Evolutionary conservation across 345 rosid species (phyloP).

Genomic region (Syzygium grande): DNA sequence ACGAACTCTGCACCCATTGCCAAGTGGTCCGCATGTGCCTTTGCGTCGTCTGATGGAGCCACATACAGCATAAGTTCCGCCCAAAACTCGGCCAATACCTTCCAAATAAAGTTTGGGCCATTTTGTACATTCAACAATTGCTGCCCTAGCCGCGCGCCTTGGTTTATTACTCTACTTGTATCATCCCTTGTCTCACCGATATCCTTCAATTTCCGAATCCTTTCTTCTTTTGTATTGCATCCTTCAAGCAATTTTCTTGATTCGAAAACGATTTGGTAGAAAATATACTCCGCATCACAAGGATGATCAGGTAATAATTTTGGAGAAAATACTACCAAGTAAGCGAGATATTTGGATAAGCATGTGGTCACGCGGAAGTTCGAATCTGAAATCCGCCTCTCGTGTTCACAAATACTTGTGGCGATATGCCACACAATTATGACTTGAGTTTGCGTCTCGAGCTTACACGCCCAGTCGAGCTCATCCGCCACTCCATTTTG

Average conservation of each 20-base stretch:
- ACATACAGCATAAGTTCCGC: neutral
- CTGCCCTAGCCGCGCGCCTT: neutral
- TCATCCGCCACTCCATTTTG: neutral
- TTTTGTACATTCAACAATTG: neutral
- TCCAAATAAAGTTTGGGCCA: accelerated
- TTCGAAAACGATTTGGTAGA: neutral
- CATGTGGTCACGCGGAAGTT: neutral
- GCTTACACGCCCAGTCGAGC: neutral
- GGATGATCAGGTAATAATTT: neutral
- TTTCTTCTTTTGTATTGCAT: neutral
- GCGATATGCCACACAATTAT: neutral
- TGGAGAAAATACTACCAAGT: neutral
- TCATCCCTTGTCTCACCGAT: too few relatives aligned
- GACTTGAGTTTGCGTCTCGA: neutral
- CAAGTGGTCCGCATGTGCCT: neutral
- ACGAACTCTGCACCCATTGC: neutral
- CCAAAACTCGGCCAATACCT: neutral
- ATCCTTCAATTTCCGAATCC: neutral
- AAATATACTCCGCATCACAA: neutral
- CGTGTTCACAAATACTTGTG: neutral
- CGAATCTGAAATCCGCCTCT: neutral
- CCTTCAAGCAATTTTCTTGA: neutral
- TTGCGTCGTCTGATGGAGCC: neutral
- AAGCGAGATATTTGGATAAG: neutral
- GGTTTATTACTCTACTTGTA: neutral